Evolutionary conservation across 2,329 filamentous ascomycete species (phyloP), one percentile per base, ranked within the genome.

Genomic region (Fusarium agapanthi): DNA sequence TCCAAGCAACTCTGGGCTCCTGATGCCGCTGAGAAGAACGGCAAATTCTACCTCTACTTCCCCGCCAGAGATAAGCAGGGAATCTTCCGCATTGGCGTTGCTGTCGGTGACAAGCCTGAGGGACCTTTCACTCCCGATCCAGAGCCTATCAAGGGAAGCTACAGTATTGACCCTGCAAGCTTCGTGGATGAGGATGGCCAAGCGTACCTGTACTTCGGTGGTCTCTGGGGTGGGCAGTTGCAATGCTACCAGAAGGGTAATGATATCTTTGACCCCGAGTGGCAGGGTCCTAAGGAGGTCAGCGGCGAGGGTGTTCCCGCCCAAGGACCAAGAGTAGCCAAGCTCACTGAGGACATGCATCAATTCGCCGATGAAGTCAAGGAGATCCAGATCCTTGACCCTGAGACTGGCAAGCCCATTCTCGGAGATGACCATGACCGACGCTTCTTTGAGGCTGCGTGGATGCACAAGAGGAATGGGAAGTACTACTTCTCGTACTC

Each of bases 1-100:
- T 90, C 88, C 34, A 93, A 93, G 83, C 93, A 95, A 80, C 87
- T 95, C 55, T 95, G 93, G 93, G 93, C 93, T 0, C 93, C 93
- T 22, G 93, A 95, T 81, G 92, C 92, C 6, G 93, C 92, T 3
- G 81, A 80, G 76, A 90, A 90, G 77, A 86, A 92, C 79, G 91
- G 76, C 26, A 90, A 90, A 81, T 95, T 92, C 84, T 93, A 92
- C 80, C 86, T 95, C 3, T 93, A 90, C 83, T 95, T 94, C 84
- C 93, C 93, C 0, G 93, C 93, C 15, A 86, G 92, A 38, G 92
- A 94, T 80, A 87, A 90, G 79, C 81, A 90, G 34, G 89, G 88
- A 63, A 84, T 93, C 60, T 95, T 95, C 84, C 87, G 92, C 53
- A 92, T 95, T 73, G 93, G 92, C 56, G 92, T 94, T 6, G 93